These are phyloP conservation scores for Phlegmacium glaucopus DNA, from an alignment of 768 basidiomycete species.

Conservation along the genomic window DNA sequence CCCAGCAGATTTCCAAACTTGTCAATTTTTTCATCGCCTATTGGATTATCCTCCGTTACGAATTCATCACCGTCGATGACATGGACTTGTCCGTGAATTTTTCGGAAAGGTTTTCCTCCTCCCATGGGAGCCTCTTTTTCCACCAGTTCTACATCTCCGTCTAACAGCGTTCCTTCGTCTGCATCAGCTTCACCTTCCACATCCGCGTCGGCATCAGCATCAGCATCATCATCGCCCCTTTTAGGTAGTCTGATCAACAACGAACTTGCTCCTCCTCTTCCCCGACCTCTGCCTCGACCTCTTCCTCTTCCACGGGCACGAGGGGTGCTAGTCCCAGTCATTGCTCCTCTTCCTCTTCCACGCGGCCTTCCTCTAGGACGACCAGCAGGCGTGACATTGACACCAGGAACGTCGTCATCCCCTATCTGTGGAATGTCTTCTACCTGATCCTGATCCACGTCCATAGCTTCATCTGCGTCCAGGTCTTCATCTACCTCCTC, in stretches of 20 bases:
- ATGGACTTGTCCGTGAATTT: slow-evolving; percentile 70
- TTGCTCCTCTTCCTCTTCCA: slow-evolving; percentile 25
- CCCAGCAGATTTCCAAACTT: slow-evolving; percentile 77
- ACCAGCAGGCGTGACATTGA: slow-evolving; percentile 25
- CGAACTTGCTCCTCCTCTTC: slow-evolving; percentile 18
- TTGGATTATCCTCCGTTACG: slow-evolving; percentile 75
- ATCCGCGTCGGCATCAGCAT: slow-evolving; percentile 14
- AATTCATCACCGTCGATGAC: slow-evolving; percentile 90
- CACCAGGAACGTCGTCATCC: slow-evolving; percentile 30
- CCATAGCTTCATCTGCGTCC: slow-evolving; percentile 32
- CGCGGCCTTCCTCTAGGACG: slow-evolving; percentile 41
- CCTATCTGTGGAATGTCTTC: slow-evolving; percentile 34
- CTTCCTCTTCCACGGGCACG: slow-evolving; percentile 29
- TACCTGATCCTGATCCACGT: slow-evolving; percentile 34
- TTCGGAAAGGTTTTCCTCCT: slow-evolving; percentile 67
- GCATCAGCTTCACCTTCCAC: slow-evolving; percentile 17
- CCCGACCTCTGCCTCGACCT: slow-evolving; percentile 27
- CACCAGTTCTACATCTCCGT: slow-evolving; percentile 33
- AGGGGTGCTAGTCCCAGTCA: slow-evolving; percentile 15
- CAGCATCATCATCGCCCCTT: slow-evolving; percentile 32
- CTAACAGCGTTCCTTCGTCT: slow-evolving; percentile 29
- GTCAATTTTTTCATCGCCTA: slow-evolving; percentile 92
- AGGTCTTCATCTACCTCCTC: slow-evolving; percentile 28
- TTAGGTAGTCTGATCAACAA: slow-evolving; percentile 25
- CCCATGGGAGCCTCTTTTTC: slow-evolving; percentile 43